A percentile compares a stretch with the other conserved stretches of the same genome.
Evolutionary conservation across 192 early-diverging fungal genomes (phyloP).

Genomic region (Linnemannia exigua): DNA sequence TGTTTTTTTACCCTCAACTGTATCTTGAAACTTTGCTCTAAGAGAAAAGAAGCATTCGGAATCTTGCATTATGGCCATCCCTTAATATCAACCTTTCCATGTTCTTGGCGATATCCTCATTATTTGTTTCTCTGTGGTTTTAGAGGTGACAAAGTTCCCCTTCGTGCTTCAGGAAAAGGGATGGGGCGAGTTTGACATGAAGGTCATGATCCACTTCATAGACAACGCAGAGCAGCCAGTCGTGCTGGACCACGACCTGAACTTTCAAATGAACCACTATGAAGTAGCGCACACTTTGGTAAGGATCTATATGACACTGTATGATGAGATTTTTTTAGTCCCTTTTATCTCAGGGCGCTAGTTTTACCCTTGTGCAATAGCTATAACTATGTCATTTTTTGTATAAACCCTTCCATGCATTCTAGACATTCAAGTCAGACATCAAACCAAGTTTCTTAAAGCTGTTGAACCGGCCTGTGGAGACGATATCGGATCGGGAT

Average conservation of each 20-base stretch:
- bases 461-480: conserved; percentile 34
- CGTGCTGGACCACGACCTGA: conserved; percentile 64
- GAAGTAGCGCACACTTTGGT: conserved; percentile 60
- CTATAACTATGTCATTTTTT: neutral
- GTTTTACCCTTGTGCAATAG: no score
- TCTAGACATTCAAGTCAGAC: conserved; percentile 47
- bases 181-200: conserved; percentile 75
- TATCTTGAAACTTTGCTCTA: no score
- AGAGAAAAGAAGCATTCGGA: no score
- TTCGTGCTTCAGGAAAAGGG: conserved; percentile 68
- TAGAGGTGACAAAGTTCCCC: conserved; percentile 65
- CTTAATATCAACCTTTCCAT: no score
- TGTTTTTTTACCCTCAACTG: neutral
- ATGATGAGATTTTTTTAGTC: no score
- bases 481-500: conserved; percentile 21
- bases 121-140: no score
- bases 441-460: conserved; percentile 47
- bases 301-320: no score
- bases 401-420: no score
- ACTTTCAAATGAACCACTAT: conserved; percentile 64
- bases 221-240: conserved; percentile 57
- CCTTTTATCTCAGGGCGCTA: no score
- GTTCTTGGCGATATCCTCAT: no score
- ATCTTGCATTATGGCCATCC: no score
- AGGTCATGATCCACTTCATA: conserved; percentile 63